Conservation (phyloP, 2,329 filamentous ascomycete species). For the Eutypa lata region DNA sequence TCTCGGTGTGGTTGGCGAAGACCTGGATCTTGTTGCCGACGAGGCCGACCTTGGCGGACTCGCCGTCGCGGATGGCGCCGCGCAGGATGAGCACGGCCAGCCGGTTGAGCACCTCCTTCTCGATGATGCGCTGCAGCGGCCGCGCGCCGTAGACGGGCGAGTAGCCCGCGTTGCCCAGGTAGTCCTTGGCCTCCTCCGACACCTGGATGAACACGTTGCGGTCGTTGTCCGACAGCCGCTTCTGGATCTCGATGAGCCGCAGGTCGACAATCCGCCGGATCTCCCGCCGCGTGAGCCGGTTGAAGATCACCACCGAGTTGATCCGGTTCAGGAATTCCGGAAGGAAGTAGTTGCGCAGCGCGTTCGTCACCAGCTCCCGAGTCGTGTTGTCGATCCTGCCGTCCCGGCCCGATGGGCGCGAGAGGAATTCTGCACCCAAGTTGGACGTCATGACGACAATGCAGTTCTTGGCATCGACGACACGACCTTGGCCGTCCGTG, state of each 20-base stretch:
- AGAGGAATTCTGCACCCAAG: constrained; percentile 89
- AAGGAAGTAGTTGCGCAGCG: constrained; percentile 92
- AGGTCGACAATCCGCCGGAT: constrained; percentile 96
- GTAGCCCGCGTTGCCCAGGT: constrained; percentile 87
- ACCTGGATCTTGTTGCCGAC: constrained; percentile 78
- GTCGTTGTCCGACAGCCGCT: constrained; percentile 79
- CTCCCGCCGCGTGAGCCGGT: constrained; percentile 83
- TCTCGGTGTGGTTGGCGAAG: constrained; percentile 73
- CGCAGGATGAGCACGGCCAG: constrained; percentile 88
- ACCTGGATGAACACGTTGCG: constrained; percentile 85
- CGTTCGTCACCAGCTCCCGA: constrained; percentile 83
- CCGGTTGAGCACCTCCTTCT: constrained; percentile 94
- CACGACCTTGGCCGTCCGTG: constrained; percentile 92
- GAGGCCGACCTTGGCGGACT: constrained; percentile 75
- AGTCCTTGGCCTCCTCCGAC: constrained; percentile 83
- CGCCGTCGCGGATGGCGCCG: constrained; percentile 80
- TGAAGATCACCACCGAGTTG: constrained; percentile 95
- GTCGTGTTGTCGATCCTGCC: constrained; percentile 85
- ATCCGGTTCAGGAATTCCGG: constrained; percentile 99
- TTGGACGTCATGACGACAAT: constrained; percentile 99
- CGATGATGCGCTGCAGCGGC: constrained; percentile 83
- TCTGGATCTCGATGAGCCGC: constrained; percentile 83
- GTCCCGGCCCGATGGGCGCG: constrained; percentile 72
- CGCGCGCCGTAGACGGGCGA: constrained; percentile 93
- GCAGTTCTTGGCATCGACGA: constrained; percentile 95